phyloP scores from a whole-genome alignment of 2,329 filamentous ascomycete genomes.

The Monilinia aucupariae region DNA sequence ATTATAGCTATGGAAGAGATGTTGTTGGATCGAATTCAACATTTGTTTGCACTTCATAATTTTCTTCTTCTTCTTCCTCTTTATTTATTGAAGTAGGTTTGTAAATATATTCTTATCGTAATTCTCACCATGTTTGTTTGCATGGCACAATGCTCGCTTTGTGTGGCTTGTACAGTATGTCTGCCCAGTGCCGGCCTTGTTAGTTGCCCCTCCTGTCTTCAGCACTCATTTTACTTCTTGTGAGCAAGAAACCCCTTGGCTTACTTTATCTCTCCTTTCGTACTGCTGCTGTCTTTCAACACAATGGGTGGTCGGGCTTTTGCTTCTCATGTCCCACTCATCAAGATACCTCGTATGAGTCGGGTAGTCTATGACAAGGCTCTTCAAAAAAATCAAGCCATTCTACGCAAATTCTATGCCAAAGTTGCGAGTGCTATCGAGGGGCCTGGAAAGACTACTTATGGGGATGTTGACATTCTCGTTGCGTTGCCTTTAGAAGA shows the following conservation, averaged over 20 bases:
- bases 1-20: too few relatives aligned
- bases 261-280: background rate
- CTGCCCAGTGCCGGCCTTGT: too few relatives aligned
- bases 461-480: slow-evolving; percentile 71
- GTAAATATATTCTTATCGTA: too few relatives aligned
- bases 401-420: slow-evolving; percentile 48
- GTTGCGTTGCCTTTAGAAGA: slow-evolving; percentile 39
- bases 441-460: slow-evolving; percentile 60
- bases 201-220: background rate
- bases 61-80: too few relatives aligned
- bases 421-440: slow-evolving; percentile 58
- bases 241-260: background rate
- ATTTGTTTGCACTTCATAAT: too few relatives aligned
- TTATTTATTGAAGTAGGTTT: too few relatives aligned
- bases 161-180: background rate
- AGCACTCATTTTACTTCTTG: background rate
- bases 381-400: slow-evolving; percentile 41
- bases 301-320: slow-evolving; percentile 65
- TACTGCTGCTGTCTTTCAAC: background rate
- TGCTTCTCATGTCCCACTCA: slow-evolving; percentile 39
- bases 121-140: background rate
- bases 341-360: slow-evolving; percentile 62
- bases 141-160: background rate
- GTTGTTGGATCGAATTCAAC: too few relatives aligned
- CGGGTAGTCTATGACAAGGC: slow-evolving; percentile 50